These are phyloP conservation scores for Tilletia indica DNA, from an alignment of 1,284 basidiomycete genomes.

Conservation along the genomic window DNA sequence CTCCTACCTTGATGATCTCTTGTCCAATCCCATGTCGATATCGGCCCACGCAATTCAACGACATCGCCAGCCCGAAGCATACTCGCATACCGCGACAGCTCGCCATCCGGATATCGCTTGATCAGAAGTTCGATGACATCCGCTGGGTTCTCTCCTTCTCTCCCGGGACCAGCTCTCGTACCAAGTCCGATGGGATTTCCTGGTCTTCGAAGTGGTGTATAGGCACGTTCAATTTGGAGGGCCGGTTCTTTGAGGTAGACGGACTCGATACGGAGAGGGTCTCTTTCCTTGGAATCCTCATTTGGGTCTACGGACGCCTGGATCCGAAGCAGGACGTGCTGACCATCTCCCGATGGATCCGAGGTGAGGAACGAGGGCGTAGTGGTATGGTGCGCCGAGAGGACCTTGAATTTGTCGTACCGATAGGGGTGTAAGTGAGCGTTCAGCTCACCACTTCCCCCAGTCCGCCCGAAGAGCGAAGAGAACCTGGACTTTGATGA, in stretches of 20 bases:
- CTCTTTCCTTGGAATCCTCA: background rate
- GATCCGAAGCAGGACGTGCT: conserved; percentile 11
- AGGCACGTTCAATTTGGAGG: conserved; percentile 41
- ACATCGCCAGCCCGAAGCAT: conserved; percentile 23
- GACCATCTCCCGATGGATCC: conserved; percentile 2
- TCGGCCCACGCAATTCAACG: conserved; percentile 36
- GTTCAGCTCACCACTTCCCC: background rate
- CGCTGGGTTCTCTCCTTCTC: background rate
- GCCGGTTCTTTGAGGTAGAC: conserved; percentile 31
- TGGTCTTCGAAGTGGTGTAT: conserved; percentile 31
- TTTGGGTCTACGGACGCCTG: background rate
- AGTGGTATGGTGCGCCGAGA: background rate
- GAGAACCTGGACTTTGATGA: background rate
- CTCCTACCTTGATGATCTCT: background rate
- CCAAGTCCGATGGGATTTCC: conserved; percentile 28
- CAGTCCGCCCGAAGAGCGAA: background rate
- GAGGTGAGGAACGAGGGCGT: background rate
- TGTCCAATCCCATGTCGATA: conserved; percentile 31
- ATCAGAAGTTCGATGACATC: conserved; percentile 30
- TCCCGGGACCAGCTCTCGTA: too few relatives aligned
- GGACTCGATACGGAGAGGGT: background rate
- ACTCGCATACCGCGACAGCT: conserved; percentile 35
- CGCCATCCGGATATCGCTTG: conserved; percentile 41
- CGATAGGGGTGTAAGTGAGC: background rate
- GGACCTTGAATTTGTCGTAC: conserved; percentile 1